Evolutionary conservation across 192 early-diverging fungal species (phyloP).

Genomic region (Coemansia aciculifera): DNA sequence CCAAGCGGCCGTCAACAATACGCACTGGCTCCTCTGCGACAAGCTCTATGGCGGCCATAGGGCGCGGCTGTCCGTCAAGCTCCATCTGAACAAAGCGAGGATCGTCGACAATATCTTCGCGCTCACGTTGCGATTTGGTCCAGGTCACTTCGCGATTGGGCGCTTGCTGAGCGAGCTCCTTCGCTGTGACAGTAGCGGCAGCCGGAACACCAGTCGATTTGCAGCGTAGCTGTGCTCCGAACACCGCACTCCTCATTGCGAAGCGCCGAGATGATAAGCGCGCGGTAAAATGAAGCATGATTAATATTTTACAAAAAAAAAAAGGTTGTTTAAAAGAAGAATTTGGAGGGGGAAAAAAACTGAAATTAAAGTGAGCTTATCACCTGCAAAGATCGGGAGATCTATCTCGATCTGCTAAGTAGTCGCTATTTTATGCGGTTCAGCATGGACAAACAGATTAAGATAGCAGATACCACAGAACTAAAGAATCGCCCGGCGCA

Average conservation of each 20-base stretch:
- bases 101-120: slow-evolving; percentile 67
- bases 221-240: slow-evolving; percentile 20
- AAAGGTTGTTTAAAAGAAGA: neutral
- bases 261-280: slow-evolving; percentile 33
- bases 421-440: neutral
- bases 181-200: slow-evolving; percentile 12
- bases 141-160: slow-evolving; percentile 73
- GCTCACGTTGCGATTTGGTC: slow-evolving; percentile 74
- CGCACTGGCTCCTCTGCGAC: slow-evolving; percentile 87
- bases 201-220: slow-evolving; percentile 40
- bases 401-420: neutral
- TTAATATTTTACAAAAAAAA: neutral
- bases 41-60: slow-evolving; percentile 87
- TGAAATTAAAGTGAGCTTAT: neutral
- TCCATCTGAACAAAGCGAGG: slow-evolving; percentile 88
- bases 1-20: slow-evolving; percentile 69
- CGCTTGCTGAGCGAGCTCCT: slow-evolving; percentile 64
- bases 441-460: too few species aligned
- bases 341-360: neutral
- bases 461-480: too few species aligned
- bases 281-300: slow-evolving; percentile 27
- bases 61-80: slow-evolving; percentile 80
- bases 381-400: neutral
- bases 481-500: too few species aligned
- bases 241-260: neutral